Evolutionary conservation across 257 asterid genomes (phyloP).

Genomic region (Plectranthus barbatus): DNA sequence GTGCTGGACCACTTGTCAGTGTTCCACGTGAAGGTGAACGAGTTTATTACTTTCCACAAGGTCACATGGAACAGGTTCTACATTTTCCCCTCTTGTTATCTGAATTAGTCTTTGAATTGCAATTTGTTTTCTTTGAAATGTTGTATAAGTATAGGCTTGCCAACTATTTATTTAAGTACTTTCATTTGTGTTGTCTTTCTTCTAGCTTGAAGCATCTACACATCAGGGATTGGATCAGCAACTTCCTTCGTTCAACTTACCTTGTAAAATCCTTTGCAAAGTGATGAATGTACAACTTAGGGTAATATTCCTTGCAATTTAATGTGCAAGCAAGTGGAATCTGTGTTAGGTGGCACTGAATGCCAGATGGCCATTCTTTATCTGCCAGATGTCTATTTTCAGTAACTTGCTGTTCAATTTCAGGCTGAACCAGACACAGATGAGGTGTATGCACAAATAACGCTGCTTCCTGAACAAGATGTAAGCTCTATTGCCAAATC

Average conservation of each 20-base stretch:
- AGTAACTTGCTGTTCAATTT: slow-evolving; percentile 15
- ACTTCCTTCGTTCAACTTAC: slow-evolving; percentile 74
- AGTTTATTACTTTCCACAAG: slow-evolving; percentile 91
- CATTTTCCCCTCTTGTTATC: slow-evolving; percentile 3
- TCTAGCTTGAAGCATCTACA: slow-evolving; percentile 97
- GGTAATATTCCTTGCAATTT: slow-evolving; percentile 32
- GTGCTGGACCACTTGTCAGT: slow-evolving; percentile 94
- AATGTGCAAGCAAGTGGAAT: not conserved
- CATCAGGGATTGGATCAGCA: slow-evolving; percentile 83
- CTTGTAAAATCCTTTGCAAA: slow-evolving; percentile 87
- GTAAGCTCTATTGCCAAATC: slow-evolving; percentile 31
- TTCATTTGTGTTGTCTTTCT: slow-evolving; percentile 9
- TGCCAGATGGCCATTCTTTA: not conserved
- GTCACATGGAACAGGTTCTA: slow-evolving; percentile 96
- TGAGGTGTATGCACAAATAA: slow-evolving; percentile 90
- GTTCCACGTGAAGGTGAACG: slow-evolving; percentile 87
- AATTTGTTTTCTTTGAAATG: not conserved
- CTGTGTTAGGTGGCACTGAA: not conserved
- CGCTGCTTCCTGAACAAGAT: slow-evolving; percentile 71
- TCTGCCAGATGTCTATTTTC: not conserved
- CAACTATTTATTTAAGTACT: slow-evolving; percentile 6
- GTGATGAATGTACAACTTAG: slow-evolving; percentile 80
- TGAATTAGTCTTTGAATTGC: not conserved
- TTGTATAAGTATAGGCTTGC: not conserved
- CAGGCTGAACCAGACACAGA: slow-evolving; percentile 94